These are phyloP conservation scores for Acacia crassicarpa DNA, from an alignment of 306 rosid genomes.

Conservation along the genomic window DNA sequence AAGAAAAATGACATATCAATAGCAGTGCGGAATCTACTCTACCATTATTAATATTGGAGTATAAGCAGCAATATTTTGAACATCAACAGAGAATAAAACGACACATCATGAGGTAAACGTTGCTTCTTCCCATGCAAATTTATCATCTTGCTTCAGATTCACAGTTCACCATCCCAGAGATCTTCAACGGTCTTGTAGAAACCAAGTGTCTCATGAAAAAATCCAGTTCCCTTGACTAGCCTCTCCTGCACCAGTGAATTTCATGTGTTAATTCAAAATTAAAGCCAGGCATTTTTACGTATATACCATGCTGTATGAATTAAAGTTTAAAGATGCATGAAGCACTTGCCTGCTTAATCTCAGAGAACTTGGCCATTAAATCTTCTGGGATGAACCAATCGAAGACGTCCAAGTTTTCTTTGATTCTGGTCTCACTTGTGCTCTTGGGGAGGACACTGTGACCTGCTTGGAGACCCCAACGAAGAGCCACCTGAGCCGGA, in stretches of 20 bases:
- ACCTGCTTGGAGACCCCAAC: conserved; percentile 77
- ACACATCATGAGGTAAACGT: not conserved
- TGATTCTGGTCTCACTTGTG: conserved; percentile 49
- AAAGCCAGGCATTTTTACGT: not conserved
- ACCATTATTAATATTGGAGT: not conserved
- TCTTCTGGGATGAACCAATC: conserved; percentile 66
- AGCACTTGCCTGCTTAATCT: conserved; percentile 59
- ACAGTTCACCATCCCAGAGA: conserved; percentile 63
- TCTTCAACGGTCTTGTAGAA: conserved; percentile 54
- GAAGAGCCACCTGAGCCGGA: conserved; percentile 71
- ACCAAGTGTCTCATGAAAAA: conserved; percentile 42
- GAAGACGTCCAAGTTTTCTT: conserved; percentile 50
- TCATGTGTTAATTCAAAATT: not conserved
- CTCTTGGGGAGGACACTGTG: conserved; percentile 83
- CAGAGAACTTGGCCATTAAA: conserved; percentile 42
- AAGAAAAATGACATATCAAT: not conserved
- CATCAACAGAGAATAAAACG: not conserved
- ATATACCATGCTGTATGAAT: not conserved
- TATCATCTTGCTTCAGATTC: conserved; percentile 43
- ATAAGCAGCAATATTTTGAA: not conserved
- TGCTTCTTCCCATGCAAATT: not conserved
- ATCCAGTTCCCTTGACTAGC: conserved; percentile 38
- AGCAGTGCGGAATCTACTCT: not conserved
- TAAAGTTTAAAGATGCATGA: not conserved
- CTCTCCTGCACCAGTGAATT: conserved; percentile 46